Percentiles rank a stretch among this genome's conserved stretches.
Evolutionary conservation across 2,329 filamentous ascomycete genomes (phyloP).

Genomic region (Microthyrium microscopicum): DNA sequence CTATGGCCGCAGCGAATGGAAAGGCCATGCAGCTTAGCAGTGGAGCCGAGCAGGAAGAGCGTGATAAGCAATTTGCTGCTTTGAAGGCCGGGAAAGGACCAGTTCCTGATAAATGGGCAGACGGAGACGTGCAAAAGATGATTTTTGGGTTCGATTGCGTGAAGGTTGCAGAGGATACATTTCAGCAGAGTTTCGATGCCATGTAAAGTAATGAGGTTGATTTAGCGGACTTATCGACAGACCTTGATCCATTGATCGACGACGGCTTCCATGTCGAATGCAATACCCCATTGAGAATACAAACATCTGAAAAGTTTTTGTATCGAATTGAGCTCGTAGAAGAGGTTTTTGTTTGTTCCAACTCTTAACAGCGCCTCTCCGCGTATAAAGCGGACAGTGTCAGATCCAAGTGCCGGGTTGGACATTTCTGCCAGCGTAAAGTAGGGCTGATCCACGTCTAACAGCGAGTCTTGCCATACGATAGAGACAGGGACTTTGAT

Average conservation of each 20-base stretch:
- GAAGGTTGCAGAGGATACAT: constrained; percentile 26
- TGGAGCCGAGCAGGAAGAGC: constrained; percentile 40
- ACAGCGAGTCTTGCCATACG: constrained; percentile 25
- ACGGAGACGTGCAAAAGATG: constrained; percentile 32
- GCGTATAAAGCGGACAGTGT: constrained; percentile 23
- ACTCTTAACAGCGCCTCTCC: constrained; percentile 15
- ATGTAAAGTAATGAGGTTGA: too few species aligned
- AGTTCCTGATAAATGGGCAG: constrained; percentile 36
- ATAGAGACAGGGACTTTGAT: constrained; percentile 23
- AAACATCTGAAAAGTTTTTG: constrained; percentile 29
- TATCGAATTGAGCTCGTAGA: constrained; percentile 32
- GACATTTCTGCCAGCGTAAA: constrained; percentile 13
- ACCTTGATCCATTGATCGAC: constrained; percentile 27
- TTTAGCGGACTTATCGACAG: constrained; percentile 26
- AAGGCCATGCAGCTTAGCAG: constrained; percentile 39
- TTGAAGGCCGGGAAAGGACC: constrained; percentile 23
- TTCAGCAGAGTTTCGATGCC: constrained; percentile 18
- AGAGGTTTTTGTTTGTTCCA: constrained; percentile 20
- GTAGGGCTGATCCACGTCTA: constrained; percentile 14
- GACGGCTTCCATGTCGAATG: constrained; percentile 28
- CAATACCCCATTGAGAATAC: constrained; percentile 28
- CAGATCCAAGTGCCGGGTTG: constrained; percentile 14
- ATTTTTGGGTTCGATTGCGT: constrained; percentile 31
- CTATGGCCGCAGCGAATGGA: constrained; percentile 38
- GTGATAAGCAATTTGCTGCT: constrained; percentile 37